Percentiles rank a stretch among this genome's conserved stretches.
Evolutionary conservation across 208 protist genomes (phyloP).

Genomic region (Wallacemonas rigidus): DNA sequence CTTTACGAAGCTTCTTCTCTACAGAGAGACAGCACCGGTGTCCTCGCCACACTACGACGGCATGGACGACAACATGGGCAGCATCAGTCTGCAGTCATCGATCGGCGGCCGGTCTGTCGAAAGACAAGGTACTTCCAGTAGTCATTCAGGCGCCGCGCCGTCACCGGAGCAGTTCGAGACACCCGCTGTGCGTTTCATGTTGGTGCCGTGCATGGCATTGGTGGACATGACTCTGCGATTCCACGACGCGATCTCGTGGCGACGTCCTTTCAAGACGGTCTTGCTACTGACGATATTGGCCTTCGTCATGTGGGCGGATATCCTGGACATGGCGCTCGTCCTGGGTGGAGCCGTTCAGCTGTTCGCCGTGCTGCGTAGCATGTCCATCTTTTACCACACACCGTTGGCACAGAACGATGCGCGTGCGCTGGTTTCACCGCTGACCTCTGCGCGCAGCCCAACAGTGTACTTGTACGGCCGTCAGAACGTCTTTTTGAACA

Average conservation of each 20-base stretch:
- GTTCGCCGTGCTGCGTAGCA: constrained; percentile 52
- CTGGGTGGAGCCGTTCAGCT: constrained; percentile 25
- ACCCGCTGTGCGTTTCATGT: constrained; percentile 58
- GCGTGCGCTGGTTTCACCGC: constrained; percentile 24
- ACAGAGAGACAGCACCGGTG: neutral
- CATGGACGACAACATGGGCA: constrained; percentile 13
- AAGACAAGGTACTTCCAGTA: neutral
- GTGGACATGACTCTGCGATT: constrained; percentile 55
- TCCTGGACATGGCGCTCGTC: constrained; percentile 54
- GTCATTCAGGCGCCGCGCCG: neutral
- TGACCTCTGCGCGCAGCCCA: constrained; percentile 21
- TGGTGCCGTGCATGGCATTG: constrained; percentile 80
- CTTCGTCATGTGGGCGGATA: constrained; percentile 47
- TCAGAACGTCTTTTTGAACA: constrained; percentile 72
- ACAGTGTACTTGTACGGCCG: constrained; percentile 69
- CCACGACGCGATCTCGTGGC: constrained; percentile 68
- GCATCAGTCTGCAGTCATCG: constrained; percentile 16
- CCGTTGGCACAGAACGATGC: constrained; percentile 28
- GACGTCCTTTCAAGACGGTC: constrained; percentile 52
- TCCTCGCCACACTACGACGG: neutral
- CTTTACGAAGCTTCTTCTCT: constrained; percentile 37
- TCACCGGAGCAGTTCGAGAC: constrained; percentile 33
- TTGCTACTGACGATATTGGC: constrained; percentile 54
- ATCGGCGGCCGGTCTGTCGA: neutral
- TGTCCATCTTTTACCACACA: constrained; percentile 55